Percentiles rank a stretch among this genome's conserved stretches.
These are phyloP conservation scores for Coelastrella sp. DNA, from an alignment of 139 green algal species.

Conservation along the genomic window DNA sequence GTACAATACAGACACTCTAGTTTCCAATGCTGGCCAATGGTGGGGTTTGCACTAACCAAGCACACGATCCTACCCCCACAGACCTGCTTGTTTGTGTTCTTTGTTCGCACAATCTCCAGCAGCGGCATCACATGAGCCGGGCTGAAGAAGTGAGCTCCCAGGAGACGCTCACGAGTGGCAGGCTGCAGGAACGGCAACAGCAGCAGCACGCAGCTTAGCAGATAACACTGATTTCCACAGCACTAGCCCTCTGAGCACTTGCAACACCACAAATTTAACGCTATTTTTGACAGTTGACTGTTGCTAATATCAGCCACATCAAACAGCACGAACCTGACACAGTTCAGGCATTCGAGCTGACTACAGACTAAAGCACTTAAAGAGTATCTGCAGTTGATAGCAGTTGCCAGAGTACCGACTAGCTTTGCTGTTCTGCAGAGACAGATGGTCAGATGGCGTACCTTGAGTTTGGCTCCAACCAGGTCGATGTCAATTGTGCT, in stretches of 20 bases:
- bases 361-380: too few species aligned
- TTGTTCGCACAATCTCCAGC: conserved; percentile 97
- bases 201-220: background rate
- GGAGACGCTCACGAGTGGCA: conserved; percentile 78
- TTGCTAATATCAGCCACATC: too few species aligned
- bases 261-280: too few species aligned
- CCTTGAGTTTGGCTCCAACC: conserved; percentile 65
- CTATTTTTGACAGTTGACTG: too few species aligned
- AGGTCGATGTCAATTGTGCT: conserved; percentile 98
- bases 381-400: too few species aligned
- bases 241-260: too few species aligned
- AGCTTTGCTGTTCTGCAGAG: background rate
- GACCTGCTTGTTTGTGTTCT: conserved; percentile 89
- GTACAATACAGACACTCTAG: too few species aligned
- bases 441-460: background rate
- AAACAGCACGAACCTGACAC: too few species aligned
- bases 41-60: background rate
- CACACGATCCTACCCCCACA: background rate
- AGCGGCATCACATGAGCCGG: conserved; percentile 99
- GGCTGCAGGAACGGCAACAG: conserved; percentile 45
- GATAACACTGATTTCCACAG: background rate
- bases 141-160: conserved; percentile 97
- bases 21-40: too few species aligned
- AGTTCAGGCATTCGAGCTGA: too few species aligned
- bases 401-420: too few species aligned